Conservation (phyloP, 257 asterid species). For the Forsythia suspensa region DNA sequence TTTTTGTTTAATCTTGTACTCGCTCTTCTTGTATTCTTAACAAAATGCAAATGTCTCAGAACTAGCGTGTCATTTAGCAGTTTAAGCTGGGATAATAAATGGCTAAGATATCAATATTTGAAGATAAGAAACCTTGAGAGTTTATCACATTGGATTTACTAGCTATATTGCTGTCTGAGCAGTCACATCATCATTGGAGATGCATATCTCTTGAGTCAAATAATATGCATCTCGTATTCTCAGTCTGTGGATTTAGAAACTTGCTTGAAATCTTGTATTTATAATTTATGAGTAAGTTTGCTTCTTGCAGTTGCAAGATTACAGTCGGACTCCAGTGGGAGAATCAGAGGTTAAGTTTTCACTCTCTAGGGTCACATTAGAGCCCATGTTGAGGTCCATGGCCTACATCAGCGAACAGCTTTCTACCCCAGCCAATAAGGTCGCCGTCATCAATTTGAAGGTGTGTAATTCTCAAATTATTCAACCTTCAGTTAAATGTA, state of each 20-base stretch:
- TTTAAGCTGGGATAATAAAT: background rate
- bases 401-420: constrained; percentile 89
- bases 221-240: background rate
- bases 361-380: constrained; percentile 67
- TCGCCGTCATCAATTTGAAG: constrained; percentile 89
- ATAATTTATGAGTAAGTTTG: background rate
- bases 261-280: background rate
- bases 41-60: background rate
- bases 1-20: background rate
- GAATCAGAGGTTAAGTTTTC: constrained; percentile 87
- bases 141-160: background rate
- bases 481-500: background rate
- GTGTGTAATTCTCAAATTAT: constrained; percentile 36
- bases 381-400: constrained; percentile 92
- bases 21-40: background rate
- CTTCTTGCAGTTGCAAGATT: constrained; percentile 70
- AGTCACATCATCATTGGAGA: background rate
- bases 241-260: background rate
- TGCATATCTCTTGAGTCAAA: background rate
- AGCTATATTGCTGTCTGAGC: background rate
- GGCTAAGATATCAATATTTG: background rate
- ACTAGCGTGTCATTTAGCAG: background rate
- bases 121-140: background rate
- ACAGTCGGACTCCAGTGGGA: constrained; percentile 51
- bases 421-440: constrained; percentile 68